Conservation (phyloP, 805 yeast genomes). For the Suhomyces vadensis region DNA sequence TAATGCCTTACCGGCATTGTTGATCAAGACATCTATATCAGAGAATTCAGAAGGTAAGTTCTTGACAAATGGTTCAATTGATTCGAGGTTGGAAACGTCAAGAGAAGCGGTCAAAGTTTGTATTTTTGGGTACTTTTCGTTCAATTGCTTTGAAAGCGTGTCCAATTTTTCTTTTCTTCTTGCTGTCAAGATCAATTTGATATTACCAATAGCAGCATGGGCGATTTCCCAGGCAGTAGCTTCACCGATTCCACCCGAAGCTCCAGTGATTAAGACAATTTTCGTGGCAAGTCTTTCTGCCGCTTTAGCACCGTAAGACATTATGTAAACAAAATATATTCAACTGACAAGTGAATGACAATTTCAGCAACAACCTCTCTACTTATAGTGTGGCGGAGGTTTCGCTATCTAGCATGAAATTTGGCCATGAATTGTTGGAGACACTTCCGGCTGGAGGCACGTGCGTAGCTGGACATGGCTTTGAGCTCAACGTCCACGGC, state of each 20-base stretch:
- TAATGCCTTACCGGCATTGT: conserved; percentile 76
- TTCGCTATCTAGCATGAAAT: neutral
- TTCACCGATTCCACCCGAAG: conserved; percentile 92
- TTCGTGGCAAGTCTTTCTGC: conserved; percentile 81
- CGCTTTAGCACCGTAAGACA: conserved; percentile 73
- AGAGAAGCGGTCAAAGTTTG: conserved; percentile 59
- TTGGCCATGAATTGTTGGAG: neutral
- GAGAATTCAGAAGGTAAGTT: conserved; percentile 59
- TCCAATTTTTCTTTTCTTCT: conserved; percentile 68
- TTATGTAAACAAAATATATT: no score
- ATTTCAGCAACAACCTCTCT: no score
- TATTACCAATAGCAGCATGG: conserved; percentile 66
- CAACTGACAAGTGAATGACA: no score
- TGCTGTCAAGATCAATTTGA: conserved; percentile 74
- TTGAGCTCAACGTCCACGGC: no score
- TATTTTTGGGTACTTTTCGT: conserved; percentile 48
- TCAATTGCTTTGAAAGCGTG: conserved; percentile 49
- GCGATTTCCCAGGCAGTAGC: conserved; percentile 91
- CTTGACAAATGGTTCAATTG: conserved; percentile 50
- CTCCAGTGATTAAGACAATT: conserved; percentile 88
- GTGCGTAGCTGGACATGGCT: neutral
- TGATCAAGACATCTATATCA: conserved; percentile 65
- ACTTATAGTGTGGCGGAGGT: neutral
- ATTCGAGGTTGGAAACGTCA: conserved; percentile 43
- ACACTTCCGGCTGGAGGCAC: no score